phyloP scores from a whole-genome alignment of 2,329 filamentous ascomycete genomes.

The Clonostachys chloroleuca region DNA sequence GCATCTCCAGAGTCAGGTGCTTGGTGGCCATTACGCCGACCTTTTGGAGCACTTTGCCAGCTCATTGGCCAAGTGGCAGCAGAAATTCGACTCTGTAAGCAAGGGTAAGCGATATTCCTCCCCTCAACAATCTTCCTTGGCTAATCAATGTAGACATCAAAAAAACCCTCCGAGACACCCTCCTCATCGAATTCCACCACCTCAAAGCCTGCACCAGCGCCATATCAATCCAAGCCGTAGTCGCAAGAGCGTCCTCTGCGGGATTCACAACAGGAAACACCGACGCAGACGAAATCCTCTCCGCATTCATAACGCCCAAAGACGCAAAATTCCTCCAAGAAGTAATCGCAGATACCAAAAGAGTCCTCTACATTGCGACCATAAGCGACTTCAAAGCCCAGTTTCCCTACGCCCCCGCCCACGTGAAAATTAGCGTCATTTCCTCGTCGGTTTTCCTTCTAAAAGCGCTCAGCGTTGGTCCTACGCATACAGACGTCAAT shows the following conservation, averaged over 20 bases:
- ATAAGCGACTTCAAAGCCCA: conserved; percentile 5
- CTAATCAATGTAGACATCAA: conserved; percentile 1
- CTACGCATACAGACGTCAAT: conserved; percentile 7
- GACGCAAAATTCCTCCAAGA: conserved; percentile 11
- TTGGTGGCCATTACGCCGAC: conserved; percentile 8
- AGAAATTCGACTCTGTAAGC: conserved; percentile 2
- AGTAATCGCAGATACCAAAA: conserved; percentile 10
- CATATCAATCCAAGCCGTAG: conserved; percentile 12
- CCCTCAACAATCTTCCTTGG: no score
- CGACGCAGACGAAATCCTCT: conserved; percentile 4
- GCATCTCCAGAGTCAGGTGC: conserved; percentile 9
- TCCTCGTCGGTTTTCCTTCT: conserved; percentile 13
- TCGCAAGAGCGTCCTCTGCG: conserved; percentile 5
- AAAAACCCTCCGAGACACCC: conserved; percentile 3
- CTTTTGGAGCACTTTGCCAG: conserved; percentile 9
- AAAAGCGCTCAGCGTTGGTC: conserved; percentile 10
- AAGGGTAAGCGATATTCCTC: no score
- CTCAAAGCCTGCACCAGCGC: conserved; percentile 11
- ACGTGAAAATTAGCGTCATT: conserved; percentile 10
- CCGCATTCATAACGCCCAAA: conserved; percentile 7
- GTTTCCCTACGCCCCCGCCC: conserved; percentile 9
- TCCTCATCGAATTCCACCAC: conserved; percentile 11
- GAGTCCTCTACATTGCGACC: conserved; percentile 7
- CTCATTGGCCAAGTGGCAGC: conserved; percentile 8
- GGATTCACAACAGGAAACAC: no score